Base-by-base conservation (phyloP, 139 green algal species). In the Spirogloea muscicola region DNA sequence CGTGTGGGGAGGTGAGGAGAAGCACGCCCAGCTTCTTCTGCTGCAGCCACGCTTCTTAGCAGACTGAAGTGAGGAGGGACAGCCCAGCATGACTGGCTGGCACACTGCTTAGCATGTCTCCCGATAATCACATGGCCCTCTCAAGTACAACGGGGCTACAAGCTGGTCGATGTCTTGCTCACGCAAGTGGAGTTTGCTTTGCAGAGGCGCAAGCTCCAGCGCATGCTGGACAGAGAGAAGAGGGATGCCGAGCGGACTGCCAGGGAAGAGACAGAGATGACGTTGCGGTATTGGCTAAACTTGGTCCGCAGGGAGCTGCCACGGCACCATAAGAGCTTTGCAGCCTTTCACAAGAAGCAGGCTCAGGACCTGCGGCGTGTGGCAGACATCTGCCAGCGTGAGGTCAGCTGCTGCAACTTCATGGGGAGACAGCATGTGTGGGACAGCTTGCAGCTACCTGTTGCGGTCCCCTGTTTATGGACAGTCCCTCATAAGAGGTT, bases 341-440 rank as follows among this genome's bases (percentile, higher is more conserved):
- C 58, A 25, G 36, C 58, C 38, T 41, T 13, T 10, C 42, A 74
- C 38, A 83, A 77, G 41, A 83, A 83, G 52, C 58, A 84, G 75
- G 10, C 34, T 27, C 4, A 41, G 38, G 76, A 83, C 16, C 38
- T n/a, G 18, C 64, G 59, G 41, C 74, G 76, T n/a, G 41, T 73
- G 3, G 76, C 76, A 1, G 76, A 83, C 39, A 42, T 83, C 3
- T 84, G 74, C 58, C 74, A 84, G 49, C 29, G 65, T 3, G 76
- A 83, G 72, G 75, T 83, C 18, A 78, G n/a, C n/a, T n/a, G n/a
- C n/a, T n/a, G n/a, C n/a, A n/a, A n/a, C n/a, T n/a, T n/a, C n/a
- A n/a, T n/a, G n/a, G n/a, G n/a, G n/a, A n/a, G n/a, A n/a, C n/a
- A n/a, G n/a, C n/a, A n/a, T n/a, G n/a, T n/a, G n/a, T n/a, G n/a